Percentiles rank a stretch among this genome's conserved stretches.
These are phyloP conservation scores for Magnolia sinica DNA, from an alignment of 164 flowering plant species.

Conservation along the genomic window DNA sequence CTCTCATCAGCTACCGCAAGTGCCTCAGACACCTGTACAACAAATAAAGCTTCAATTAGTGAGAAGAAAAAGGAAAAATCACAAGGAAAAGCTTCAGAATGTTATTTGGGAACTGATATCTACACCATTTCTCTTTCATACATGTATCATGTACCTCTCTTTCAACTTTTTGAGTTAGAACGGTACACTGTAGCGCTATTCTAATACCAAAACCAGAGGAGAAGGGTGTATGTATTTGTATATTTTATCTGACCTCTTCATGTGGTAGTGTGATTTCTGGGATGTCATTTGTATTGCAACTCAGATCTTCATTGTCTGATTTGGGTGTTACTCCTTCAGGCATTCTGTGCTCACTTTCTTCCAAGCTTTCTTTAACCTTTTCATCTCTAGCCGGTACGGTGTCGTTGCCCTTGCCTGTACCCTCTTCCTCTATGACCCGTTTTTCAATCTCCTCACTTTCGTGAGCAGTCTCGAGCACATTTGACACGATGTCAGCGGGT, in stretches of 20 bases:
- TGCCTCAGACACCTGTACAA: neutral
- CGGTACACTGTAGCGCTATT: too few species aligned
- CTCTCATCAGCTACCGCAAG: neutral
- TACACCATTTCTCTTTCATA: too few species aligned
- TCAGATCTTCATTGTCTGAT: neutral
- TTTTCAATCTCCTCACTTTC: neutral
- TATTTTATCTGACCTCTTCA: neutral
- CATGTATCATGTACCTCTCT: too few species aligned
- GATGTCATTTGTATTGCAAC: neutral
- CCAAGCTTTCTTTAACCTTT: constrained; percentile 4
- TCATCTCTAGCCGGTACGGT: constrained; percentile 11
- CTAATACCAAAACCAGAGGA: neutral
- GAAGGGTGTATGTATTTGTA: neutral
- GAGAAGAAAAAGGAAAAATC: neutral
- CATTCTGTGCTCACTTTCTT: constrained; percentile 1
- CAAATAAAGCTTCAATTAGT: constrained; percentile 1
- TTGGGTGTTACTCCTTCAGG: neutral
- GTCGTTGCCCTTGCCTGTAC: constrained; percentile 8
- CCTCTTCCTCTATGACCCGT: constrained; percentile 3
- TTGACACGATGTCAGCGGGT: neutral
- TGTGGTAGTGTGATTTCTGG: neutral
- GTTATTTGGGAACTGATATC: too few species aligned
- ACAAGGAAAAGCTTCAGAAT: neutral
- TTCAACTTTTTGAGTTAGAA: too few species aligned
- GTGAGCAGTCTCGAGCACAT: neutral